A percentile compares a stretch with the other conserved stretches of the same genome.
Evolutionary conservation across 331 rosid genomes (phyloP).

Genomic region (Acacia pycnantha): DNA sequence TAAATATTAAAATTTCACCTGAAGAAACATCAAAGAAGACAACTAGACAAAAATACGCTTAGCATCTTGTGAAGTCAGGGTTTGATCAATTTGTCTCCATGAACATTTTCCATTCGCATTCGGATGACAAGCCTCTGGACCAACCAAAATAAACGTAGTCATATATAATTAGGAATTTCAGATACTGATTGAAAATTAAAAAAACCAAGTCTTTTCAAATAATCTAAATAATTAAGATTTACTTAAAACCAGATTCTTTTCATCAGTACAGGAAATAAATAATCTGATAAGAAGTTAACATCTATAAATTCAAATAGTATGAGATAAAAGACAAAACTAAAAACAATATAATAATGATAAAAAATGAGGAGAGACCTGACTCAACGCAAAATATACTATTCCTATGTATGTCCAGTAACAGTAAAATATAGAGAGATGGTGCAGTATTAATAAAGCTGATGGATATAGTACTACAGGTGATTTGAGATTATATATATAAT

Average conservation of each 20-base stretch:
- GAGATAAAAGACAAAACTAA: background rate
- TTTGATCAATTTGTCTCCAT: background rate
- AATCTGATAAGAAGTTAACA: background rate
- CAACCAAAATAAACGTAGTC: background rate
- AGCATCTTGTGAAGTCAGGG: background rate
- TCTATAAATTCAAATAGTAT: background rate
- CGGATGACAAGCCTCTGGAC: background rate
- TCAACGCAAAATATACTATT: background rate
- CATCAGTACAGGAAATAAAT: background rate
- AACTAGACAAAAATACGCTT: background rate
- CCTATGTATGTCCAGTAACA: background rate
- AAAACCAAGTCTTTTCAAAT: background rate
- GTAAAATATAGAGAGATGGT: background rate
- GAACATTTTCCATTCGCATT: background rate
- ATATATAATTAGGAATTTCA: background rate
- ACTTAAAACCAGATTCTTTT: background rate
- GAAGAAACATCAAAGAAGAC: background rate
- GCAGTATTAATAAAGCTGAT: background rate
- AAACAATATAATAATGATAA: background rate
- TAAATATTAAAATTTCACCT: background rate
- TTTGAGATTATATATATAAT: background rate
- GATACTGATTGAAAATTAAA: background rate
- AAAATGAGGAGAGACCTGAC: background rate
- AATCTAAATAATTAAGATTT: background rate
- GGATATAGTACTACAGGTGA: background rate